Evolutionary conservation across 1,284 basidiomycete species (phyloP).

Genomic region (Mycocalia duriaeana): DNA sequence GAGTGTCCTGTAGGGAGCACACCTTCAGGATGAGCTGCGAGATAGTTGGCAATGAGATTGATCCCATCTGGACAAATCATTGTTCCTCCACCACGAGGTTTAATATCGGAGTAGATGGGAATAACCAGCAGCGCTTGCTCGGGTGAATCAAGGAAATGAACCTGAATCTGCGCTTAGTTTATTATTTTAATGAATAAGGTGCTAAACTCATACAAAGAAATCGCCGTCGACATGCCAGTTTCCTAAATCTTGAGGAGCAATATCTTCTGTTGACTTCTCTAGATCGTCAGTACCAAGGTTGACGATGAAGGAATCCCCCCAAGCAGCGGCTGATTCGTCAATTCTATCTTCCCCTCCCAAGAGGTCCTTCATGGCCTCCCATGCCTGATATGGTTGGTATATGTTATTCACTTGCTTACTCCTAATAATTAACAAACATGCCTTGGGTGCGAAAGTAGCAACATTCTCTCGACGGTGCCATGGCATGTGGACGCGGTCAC

Average conservation of each 20-base stretch:
- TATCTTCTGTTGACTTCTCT: constrained; percentile 24
- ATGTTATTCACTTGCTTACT: too few species aligned
- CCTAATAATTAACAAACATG: constrained; percentile 13
- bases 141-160: constrained; percentile 58
- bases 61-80: constrained; percentile 54
- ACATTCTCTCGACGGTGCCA: constrained; percentile 41
- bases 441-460: constrained; percentile 49
- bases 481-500: constrained; percentile 56
- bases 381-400: constrained; percentile 41
- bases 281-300: constrained; percentile 47
- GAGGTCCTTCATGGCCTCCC: constrained; percentile 54
- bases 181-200: too few species aligned
- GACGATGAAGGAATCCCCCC: constrained; percentile 59
- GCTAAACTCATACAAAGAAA: constrained; percentile 44
- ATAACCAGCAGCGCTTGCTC: constrained; percentile 59
- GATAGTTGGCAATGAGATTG: constrained; percentile 45
- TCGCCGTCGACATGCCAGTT: constrained; percentile 67
- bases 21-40: constrained; percentile 51
- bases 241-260: constrained; percentile 39
- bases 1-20: constrained; percentile 41
- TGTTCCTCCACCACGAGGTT: constrained; percentile 48
- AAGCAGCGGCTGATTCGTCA: constrained; percentile 38
- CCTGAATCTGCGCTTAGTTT: constrained; percentile 20
- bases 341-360: constrained; percentile 56
- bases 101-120: constrained; percentile 52